Evolutionary conservation across 352 stramenopile species (phyloP).

Genomic region (Phytophthora hybrid): DNA sequence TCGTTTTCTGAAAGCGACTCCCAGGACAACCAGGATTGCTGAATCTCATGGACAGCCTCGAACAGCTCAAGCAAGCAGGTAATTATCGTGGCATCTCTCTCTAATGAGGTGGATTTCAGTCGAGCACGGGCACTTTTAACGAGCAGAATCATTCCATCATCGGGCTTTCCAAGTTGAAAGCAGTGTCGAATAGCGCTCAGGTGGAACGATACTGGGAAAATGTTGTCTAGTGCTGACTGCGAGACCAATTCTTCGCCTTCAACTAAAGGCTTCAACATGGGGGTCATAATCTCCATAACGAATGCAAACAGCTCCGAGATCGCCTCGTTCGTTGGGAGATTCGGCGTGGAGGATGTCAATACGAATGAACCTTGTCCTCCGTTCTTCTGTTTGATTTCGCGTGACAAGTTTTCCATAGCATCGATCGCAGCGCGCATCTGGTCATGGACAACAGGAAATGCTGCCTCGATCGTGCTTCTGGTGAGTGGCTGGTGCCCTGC

Average conservation of each 20-base stretch:
- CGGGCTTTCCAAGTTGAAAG: conserved; percentile 35
- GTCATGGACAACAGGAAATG: conserved; percentile 32
- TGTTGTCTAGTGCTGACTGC: background rate
- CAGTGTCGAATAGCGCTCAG: conserved; percentile 36
- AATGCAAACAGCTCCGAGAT: conserved; percentile 46
- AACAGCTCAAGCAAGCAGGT: conserved; percentile 42
- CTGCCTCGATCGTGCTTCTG: conserved; percentile 41
- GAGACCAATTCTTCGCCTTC: background rate
- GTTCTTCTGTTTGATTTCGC: conserved; percentile 10
- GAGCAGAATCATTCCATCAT: conserved; percentile 30
- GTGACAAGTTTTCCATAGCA: conserved; percentile 31
- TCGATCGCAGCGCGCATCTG: conserved; percentile 56
- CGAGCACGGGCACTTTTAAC: conserved; percentile 30
- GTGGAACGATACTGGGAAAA: conserved; percentile 51
- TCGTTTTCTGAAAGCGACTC: conserved; percentile 29
- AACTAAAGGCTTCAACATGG: conserved; percentile 31
- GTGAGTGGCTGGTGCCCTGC: conserved; percentile 32
- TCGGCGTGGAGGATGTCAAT: conserved; percentile 5
- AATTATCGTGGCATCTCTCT: conserved; percentile 15
- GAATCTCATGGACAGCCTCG: conserved; percentile 31
- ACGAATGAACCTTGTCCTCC: conserved; percentile 5
- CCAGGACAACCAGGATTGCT: conserved; percentile 25
- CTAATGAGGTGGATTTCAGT: conserved; percentile 4
- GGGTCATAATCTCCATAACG: conserved; percentile 45
- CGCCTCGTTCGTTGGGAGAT: conserved; percentile 1